Percentiles rank a stretch among this genome's conserved stretches.
Evolutionary conservation across 1,139 yeast species (phyloP).

Genomic region (Blastobotrys capitulatus): DNA sequence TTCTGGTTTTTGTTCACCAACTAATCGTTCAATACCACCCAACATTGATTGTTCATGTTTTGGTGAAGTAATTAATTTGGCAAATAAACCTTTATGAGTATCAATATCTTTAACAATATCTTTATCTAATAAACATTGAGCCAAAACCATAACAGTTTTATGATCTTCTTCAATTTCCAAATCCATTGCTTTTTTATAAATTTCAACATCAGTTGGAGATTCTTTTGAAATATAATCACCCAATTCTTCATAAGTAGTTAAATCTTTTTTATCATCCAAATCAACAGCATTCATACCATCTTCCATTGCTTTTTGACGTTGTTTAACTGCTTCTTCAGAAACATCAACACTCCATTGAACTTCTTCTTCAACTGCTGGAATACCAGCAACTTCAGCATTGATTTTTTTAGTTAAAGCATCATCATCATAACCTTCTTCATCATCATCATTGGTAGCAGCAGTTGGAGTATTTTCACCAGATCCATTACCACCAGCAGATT

Average conservation of each 20-base stretch:
- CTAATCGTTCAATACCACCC: constrained; percentile 92
- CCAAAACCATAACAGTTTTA: constrained; percentile 83
- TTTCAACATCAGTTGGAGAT: constrained; percentile 80
- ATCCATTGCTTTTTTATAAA: constrained; percentile 83
- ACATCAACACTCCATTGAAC: constrained; percentile 98
- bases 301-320: constrained; percentile 85
- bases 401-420: constrained; percentile 75
- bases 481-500: not conserved
- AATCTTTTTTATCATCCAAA: constrained; percentile 36
- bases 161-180: constrained; percentile 67
- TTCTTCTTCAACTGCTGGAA: constrained; percentile 50
- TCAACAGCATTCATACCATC: constrained; percentile 41
- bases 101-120: constrained; percentile 67
- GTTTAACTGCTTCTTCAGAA: constrained; percentile 94
- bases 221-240: constrained; percentile 86
- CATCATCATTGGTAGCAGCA: constrained; percentile 30
- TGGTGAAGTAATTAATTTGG: constrained; percentile 55
- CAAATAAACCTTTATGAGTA: constrained; percentile 75
- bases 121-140: constrained; percentile 82
- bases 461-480: constrained; percentile 44
- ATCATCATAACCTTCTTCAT: constrained; percentile 53
- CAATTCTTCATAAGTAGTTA: constrained; percentile 54
- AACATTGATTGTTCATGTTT: constrained; percentile 80
- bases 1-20: constrained; percentile 79
- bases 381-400: constrained; percentile 66